Conservation (phyloP, 345 rosid genomes). For the Eucalyptus erythrocorys region DNA sequence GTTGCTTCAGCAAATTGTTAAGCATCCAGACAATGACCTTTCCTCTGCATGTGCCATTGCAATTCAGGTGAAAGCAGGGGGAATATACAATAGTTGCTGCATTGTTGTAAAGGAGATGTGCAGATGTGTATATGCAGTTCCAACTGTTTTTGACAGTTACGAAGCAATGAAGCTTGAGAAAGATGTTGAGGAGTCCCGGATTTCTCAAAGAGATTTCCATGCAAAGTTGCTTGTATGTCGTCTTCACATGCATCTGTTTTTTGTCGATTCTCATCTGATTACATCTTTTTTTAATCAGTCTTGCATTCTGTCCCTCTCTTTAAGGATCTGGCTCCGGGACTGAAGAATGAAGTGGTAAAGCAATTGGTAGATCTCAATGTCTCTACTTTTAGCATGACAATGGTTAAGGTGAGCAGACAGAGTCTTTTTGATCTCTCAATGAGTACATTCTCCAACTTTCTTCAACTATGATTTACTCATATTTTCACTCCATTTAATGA, state of each 20-base stretch:
- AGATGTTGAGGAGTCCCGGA: slow-evolving; percentile 50
- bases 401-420: slow-evolving; percentile 62
- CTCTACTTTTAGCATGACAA: slow-evolving; percentile 75
- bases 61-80: slow-evolving; percentile 76
- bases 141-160: slow-evolving; percentile 44
- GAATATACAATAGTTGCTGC: slow-evolving; percentile 73
- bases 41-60: background rate
- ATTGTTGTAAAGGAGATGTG: slow-evolving; percentile 70
- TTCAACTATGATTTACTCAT: background rate
- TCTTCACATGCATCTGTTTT: background rate
- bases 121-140: slow-evolving; percentile 87
- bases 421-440: background rate
- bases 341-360: slow-evolving; percentile 68
- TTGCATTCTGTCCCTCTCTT: slow-evolving; percentile 1
- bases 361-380: slow-evolving; percentile 61
- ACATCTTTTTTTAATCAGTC: background rate
- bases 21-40: background rate
- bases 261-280: background rate
- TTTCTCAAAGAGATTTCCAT: slow-evolving; percentile 41
- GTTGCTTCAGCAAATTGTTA: background rate
- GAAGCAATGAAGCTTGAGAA: slow-evolving; percentile 64
- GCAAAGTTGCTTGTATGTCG: slow-evolving; percentile 67
- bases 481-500: background rate
- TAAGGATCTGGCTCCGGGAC: slow-evolving; percentile 57
- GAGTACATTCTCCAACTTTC: background rate